phyloP scores from a whole-genome alignment of 306 rosid species.

The Vigna angularis region DNA sequence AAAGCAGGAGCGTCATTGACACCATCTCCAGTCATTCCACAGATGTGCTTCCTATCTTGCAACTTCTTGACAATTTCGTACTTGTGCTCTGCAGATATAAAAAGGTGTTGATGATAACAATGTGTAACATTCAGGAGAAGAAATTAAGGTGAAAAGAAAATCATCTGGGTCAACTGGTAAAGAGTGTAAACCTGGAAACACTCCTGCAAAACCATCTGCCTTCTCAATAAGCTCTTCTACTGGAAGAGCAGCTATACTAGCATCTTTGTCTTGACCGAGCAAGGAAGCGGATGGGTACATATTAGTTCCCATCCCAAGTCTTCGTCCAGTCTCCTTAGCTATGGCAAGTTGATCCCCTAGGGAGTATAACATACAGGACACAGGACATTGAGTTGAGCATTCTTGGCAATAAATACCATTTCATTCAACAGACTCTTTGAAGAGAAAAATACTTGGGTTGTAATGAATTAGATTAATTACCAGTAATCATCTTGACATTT shows the following conservation, averaged over 20 bases:
- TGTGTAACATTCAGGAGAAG: not conserved
- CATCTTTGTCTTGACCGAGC: conserved; percentile 94
- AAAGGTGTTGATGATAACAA: conserved; percentile 22
- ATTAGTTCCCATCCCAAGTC: conserved; percentile 99
- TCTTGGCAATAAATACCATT: conserved; percentile 9
- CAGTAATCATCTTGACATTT: conserved; percentile 99
- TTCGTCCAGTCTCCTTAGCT: conserved; percentile 95
- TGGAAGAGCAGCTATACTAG: conserved; percentile 83
- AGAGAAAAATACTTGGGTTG: not conserved
- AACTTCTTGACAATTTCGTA: conserved; percentile 95
- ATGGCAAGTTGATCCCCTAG: conserved; percentile 99
- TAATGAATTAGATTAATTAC: conserved; percentile 49
- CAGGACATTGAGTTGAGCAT: conserved; percentile 26
- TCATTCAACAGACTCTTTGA: not conserved
- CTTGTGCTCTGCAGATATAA: conserved; percentile 72
- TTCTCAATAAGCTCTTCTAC: conserved; percentile 95
- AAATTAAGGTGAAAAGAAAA: not conserved
- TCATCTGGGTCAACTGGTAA: not conserved
- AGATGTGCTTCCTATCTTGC: conserved; percentile 95
- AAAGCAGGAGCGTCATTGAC: conserved; percentile 99
- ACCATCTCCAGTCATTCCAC: conserved; percentile 99
- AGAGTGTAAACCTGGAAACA: conserved; percentile 80
- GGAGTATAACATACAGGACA: conserved; percentile 17
- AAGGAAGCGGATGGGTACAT: conserved; percentile 97
- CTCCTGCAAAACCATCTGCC: conserved; percentile 99